These are phyloP conservation scores for Lasiodiplodia gonubiensis DNA, from an alignment of 2,329 filamentous ascomycete species.

Conservation along the genomic window DNA sequence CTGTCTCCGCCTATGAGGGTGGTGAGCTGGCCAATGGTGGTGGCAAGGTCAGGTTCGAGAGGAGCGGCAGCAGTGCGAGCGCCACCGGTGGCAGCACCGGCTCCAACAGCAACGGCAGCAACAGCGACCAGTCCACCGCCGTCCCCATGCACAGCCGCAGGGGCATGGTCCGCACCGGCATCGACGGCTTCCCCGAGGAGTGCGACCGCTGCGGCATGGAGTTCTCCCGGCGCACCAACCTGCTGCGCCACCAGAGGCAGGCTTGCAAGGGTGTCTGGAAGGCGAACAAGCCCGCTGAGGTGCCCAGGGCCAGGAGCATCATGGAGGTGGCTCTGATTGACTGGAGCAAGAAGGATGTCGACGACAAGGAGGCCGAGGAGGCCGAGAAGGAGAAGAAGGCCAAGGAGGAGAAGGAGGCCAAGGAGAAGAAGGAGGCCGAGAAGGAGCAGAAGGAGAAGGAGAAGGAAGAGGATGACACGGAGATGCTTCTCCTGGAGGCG, in stretches of 20 bases:
- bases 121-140: background rate
- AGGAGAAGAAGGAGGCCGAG: too few species aligned
- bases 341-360: background rate
- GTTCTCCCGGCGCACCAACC: background rate
- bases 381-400: too few species aligned
- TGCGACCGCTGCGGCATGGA: background rate
- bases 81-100: background rate
- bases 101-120: background rate
- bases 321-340: too few species aligned
- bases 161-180: too few species aligned
- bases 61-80: background rate
- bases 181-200: too few species aligned
- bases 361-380: background rate
- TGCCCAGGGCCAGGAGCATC: too few species aligned
- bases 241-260: background rate
- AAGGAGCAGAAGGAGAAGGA: too few species aligned
- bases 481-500: background rate
- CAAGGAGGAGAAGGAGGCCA: background rate
- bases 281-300: too few species aligned
- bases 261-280: background rate
- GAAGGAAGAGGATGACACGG: background rate
- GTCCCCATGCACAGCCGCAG: too few species aligned
- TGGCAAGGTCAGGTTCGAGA: background rate
- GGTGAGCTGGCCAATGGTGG: too few species aligned
- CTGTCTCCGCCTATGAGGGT: too few species aligned